These are phyloP conservation scores for Apiotrichum mycotoxinovorans DNA, from an alignment of 1,284 basidiomycete species.

Conservation along the genomic window DNA sequence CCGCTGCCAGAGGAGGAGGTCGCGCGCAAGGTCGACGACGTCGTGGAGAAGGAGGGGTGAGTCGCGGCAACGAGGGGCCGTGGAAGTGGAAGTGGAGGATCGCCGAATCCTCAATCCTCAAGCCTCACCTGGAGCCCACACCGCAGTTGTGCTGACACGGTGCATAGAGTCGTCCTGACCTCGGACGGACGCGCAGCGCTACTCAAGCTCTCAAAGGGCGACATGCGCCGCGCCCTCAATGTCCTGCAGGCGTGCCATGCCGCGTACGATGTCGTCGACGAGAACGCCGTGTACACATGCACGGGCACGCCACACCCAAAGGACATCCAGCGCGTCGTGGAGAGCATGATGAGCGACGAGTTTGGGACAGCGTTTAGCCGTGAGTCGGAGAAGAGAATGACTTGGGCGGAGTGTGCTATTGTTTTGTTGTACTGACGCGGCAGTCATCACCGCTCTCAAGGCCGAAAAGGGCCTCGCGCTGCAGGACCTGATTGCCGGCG, in stretches of 20 bases:
- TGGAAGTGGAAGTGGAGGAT: too few species aligned
- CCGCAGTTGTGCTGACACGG: neutral
- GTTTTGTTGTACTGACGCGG: neutral
- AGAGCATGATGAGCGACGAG: constrained; percentile 94
- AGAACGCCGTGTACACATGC: constrained; percentile 91
- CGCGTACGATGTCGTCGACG: constrained; percentile 83
- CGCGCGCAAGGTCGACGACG: constrained; percentile 71
- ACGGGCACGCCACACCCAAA: constrained; percentile 93
- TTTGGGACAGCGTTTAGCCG: constrained; percentile 83
- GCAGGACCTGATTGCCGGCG: constrained; percentile 89
- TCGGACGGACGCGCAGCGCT: constrained; percentile 83
- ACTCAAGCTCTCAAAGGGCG: constrained; percentile 87
- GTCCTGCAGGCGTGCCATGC: constrained; percentile 97
- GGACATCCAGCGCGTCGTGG: constrained; percentile 88
- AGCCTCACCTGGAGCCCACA: too few species aligned
- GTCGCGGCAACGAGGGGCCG: neutral
- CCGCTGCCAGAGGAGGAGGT: constrained; percentile 84
- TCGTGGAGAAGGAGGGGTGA: constrained; percentile 82
- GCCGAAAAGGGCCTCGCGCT: constrained; percentile 88
- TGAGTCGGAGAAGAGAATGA: neutral
- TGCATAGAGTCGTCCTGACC: constrained; percentile 77
- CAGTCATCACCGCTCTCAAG: constrained; percentile 84
- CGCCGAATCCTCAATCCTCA: too few species aligned
- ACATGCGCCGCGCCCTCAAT: constrained; percentile 96
- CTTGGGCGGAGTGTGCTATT: too few species aligned